A percentile compares a stretch with the other conserved stretches of the same genome.
phyloP scores from a whole-genome alignment of 106 monocot genomes.

The Vanilla planifolia region DNA sequence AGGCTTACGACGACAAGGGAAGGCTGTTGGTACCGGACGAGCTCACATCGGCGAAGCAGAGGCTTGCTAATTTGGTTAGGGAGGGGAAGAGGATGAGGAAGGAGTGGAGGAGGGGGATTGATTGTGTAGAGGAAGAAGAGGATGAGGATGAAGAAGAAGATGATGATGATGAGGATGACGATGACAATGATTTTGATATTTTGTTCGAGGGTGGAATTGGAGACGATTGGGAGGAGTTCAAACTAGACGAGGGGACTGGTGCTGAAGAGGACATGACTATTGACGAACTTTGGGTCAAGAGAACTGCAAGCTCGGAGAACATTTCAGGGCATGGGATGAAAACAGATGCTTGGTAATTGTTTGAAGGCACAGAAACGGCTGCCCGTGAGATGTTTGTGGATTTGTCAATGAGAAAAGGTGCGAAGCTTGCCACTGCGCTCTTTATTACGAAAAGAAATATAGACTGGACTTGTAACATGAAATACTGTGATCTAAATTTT shows the following conservation, averaged over 20 bases:
- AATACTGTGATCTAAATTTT: no score
- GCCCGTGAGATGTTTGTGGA: conserved; percentile 1
- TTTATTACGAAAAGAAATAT: no score
- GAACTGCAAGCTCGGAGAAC: background rate
- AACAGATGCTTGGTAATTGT: conserved; percentile 15
- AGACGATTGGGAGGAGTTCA: conserved; percentile 74
- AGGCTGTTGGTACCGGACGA: conserved; percentile 61
- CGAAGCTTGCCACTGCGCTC: no score
- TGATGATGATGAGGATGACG: conserved; percentile 18
- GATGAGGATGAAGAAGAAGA: conserved; percentile 29
- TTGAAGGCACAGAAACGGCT: background rate
- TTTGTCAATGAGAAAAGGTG: no score
- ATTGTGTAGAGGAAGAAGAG: conserved; percentile 12
- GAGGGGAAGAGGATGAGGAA: conserved; percentile 81
- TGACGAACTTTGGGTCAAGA: conserved; percentile 56
- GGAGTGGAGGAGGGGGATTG: conserved; percentile 36
- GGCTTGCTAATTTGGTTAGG: conserved; percentile 50
- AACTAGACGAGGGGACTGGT: conserved; percentile 9
- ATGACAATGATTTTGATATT: conserved; percentile 39
- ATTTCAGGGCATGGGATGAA: background rate
- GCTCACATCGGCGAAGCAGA: conserved; percentile 32
- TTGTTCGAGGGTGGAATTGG: conserved; percentile 71
- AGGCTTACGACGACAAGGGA: conserved; percentile 76
- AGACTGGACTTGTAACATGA: no score
- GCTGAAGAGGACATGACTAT: conserved; percentile 13